Percentiles rank a stretch among this genome's conserved stretches.
Conservation (phyloP, 2,329 filamentous ascomycete species). For the Lecanicillium sp. region DNA sequence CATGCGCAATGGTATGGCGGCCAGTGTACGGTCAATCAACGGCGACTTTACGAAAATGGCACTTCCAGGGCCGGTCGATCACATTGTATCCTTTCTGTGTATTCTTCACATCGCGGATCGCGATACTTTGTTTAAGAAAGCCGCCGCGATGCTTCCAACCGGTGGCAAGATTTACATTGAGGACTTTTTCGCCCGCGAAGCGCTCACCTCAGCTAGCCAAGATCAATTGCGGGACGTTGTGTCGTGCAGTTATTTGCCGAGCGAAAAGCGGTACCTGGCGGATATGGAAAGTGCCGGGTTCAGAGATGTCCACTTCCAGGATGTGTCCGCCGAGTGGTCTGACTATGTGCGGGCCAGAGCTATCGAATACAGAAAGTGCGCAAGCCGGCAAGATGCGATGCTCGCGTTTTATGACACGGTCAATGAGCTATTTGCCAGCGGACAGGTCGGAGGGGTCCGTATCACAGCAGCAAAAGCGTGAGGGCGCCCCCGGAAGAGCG, state of each 20-base stretch:
- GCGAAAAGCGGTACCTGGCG: conserved; percentile 7
- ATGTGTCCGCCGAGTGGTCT: conserved; percentile 12
- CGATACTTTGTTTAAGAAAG: conserved; percentile 10
- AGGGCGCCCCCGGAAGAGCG: too few relatives aligned
- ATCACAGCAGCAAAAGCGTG: conserved; percentile 8
- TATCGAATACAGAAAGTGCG: conserved; percentile 7
- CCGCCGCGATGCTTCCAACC: conserved; percentile 7
- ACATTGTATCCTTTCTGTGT: conserved; percentile 15
- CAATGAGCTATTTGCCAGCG: conserved; percentile 10
- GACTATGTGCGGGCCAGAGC: conserved; percentile 12
- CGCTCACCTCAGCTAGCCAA: conserved; percentile 2
- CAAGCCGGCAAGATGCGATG: conserved; percentile 6
- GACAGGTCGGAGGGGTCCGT: conserved; percentile 10
- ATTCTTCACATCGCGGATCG: conserved; percentile 13
- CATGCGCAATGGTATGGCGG: conserved; percentile 6
- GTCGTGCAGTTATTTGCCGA: conserved; percentile 12
- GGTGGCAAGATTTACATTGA: conserved; percentile 14
- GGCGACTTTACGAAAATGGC: conserved; percentile 11
- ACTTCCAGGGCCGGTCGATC: conserved; percentile 9
- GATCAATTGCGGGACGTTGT: conserved; percentile 10
- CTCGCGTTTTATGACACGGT: conserved; percentile 11
- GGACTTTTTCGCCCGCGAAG: conserved; percentile 12
- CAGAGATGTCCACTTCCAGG: conserved; percentile 9
- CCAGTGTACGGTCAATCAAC: conserved; percentile 10
- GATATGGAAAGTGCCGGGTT: conserved; percentile 13